These are phyloP conservation scores for Ceratocystis ficicola DNA, from an alignment of 2,329 filamentous ascomycete genomes.

Conservation along the genomic window DNA sequence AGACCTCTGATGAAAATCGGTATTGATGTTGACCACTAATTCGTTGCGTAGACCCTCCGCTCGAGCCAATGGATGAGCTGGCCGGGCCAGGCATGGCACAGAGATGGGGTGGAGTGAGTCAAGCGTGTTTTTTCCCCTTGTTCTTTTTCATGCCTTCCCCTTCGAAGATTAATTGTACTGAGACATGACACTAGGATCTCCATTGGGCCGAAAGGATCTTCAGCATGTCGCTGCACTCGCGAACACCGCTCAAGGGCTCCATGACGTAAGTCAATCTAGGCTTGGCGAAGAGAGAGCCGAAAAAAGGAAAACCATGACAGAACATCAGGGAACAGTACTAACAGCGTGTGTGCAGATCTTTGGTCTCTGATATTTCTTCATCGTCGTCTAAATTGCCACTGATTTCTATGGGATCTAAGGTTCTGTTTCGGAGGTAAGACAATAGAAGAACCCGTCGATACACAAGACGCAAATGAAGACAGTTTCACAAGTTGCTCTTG, in stretches of 20 bases:
- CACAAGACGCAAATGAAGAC: background rate
- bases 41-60: background rate
- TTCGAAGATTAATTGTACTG: background rate
- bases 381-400: background rate
- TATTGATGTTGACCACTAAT: background rate
- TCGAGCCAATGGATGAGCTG: background rate
- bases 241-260: conserved; percentile 38
- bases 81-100: background rate
- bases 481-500: too few species aligned
- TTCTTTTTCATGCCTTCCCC: background rate
- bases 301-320: background rate
- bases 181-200: conserved; percentile 31
- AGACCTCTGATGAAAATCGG: background rate
- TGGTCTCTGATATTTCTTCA: background rate
- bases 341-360: background rate
- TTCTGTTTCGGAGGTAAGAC: background rate
- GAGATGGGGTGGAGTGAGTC: background rate
- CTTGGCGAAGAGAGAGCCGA: background rate
- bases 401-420: background rate
- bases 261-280: conserved; percentile 25
- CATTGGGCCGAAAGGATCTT: conserved; percentile 54
- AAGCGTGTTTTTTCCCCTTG: background rate
- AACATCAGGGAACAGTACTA: background rate
- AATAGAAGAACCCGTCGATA: background rate
- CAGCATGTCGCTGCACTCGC: conserved; percentile 39